phyloP scores from a whole-genome alignment of 2,329 filamentous ascomycete genomes.

The Aureobasidium mangrovei region DNA sequence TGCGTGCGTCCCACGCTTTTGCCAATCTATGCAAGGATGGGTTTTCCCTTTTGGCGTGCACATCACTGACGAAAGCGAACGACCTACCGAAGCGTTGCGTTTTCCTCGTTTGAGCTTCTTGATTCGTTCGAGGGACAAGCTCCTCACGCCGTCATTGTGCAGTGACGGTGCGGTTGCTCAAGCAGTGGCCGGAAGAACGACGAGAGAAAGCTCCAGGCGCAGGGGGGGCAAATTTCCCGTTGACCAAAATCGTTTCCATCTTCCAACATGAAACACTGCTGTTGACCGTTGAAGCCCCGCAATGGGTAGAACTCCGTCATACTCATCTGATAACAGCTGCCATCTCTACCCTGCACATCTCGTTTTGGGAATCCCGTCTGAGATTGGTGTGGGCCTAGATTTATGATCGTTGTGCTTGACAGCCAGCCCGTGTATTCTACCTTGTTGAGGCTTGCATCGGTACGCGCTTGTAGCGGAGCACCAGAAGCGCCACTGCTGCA shows the following conservation, averaged over 20 bases:
- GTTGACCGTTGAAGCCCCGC: constrained; percentile 1
- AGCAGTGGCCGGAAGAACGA: not conserved
- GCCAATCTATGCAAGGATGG: constrained; percentile 6
- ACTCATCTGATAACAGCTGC: not conserved
- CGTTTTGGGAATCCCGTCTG: constrained; percentile 4
- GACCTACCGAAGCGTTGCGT: not conserved
- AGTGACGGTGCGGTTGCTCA: constrained; percentile 11
- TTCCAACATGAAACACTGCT: constrained; percentile 8
- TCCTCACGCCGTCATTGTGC: constrained; percentile 1
- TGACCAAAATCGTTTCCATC: not conserved
- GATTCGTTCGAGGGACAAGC: not conserved
- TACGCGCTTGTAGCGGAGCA: not conserved
- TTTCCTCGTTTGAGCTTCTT: not conserved
- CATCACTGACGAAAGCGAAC: constrained; percentile 7
- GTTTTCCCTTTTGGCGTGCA: constrained; percentile 3
- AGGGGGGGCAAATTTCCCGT: constrained; percentile 11
- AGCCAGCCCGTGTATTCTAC: constrained; percentile 6
- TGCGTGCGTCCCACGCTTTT: constrained; percentile 8
- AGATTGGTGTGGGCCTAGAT: constrained; percentile 7
- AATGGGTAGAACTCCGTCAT: not conserved
- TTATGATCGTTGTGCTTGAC: constrained; percentile 1
- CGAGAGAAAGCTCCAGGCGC: not conserved
- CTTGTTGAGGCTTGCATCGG: constrained; percentile 8
- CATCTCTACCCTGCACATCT: not conserved
- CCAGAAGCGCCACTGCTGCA: not conserved